A percentile compares a stretch with the other conserved stretches of the same genome.
Evolutionary conservation across 73 alveolate species (phyloP).

Genomic region (Paramecium sexaurelia): DNA sequence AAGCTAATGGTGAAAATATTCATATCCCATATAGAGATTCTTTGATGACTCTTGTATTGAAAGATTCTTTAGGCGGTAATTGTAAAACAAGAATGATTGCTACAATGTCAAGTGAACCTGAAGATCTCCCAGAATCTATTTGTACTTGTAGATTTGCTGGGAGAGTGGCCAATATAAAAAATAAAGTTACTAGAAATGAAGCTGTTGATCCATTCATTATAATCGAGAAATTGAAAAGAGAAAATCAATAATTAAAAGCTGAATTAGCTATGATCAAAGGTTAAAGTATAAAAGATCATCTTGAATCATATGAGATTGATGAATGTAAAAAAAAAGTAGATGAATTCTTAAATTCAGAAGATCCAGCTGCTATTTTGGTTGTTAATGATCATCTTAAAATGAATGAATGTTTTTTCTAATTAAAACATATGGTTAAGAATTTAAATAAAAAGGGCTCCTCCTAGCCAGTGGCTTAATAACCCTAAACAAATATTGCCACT

Average conservation of each 20-base stretch:
- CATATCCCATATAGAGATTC: slow-evolving; percentile 97
- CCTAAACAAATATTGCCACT: slow-evolving; percentile 15
- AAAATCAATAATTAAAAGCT: slow-evolving; percentile 95
- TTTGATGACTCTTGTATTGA: slow-evolving; percentile 93
- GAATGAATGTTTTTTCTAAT: slow-evolving; percentile 93
- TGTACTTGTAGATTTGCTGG: slow-evolving; percentile 96
- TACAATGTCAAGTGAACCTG: slow-evolving; percentile 88
- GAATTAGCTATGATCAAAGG: slow-evolving; percentile 97
- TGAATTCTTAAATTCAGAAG: slow-evolving; percentile 84
- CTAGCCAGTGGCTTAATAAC: slow-evolving; percentile 4
- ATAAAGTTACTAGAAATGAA: slow-evolving; percentile 95
- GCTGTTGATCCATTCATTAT: slow-evolving; percentile 97
- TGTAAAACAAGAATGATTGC: slow-evolving; percentile 99
- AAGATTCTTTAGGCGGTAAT: slow-evolving; percentile 98
- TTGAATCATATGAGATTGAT: slow-evolving; percentile 92
- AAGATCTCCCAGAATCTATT: slow-evolving; percentile 88
- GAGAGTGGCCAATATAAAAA: slow-evolving; percentile 96
- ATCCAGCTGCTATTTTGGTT: slow-evolving; percentile 84
- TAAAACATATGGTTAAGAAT: slow-evolving; percentile 83
- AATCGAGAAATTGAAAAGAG: slow-evolving; percentile 94
- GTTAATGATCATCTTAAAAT: slow-evolving; percentile 93
- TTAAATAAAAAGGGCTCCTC: slow-evolving; percentile 3
- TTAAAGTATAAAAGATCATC: slow-evolving; percentile 82
- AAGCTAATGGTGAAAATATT: slow-evolving; percentile 85
- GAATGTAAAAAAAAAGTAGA: slow-evolving; percentile 91